phyloP scores from a whole-genome alignment of 768 basidiomycete genomes.

The Gloeopeniophorella convolvens region DNA sequence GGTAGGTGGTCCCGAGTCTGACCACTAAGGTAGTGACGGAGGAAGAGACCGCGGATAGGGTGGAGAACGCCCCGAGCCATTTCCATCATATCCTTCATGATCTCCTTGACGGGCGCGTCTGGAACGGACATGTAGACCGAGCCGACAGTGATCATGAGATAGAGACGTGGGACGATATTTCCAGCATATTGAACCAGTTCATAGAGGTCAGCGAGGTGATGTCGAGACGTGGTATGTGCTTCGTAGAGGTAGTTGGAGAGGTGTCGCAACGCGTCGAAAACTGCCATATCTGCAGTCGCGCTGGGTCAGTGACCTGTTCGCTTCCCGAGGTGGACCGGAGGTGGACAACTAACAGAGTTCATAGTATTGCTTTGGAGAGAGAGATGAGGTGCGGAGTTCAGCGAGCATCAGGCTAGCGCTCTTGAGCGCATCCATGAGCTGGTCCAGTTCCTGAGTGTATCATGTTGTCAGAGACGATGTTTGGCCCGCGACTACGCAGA shows the following conservation, averaged over 20 bases:
- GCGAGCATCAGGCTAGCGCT: slow-evolving; percentile 96
- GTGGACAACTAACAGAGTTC: slow-evolving; percentile 67
- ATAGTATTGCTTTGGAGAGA: slow-evolving; percentile 97
- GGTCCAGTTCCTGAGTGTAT: slow-evolving; percentile 70
- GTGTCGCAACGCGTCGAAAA: slow-evolving; percentile 93
- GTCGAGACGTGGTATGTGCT: slow-evolving; percentile 83
- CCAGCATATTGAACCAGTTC: slow-evolving; percentile 99
- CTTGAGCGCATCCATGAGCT: slow-evolving; percentile 98
- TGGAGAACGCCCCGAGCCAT: slow-evolving; percentile 97
- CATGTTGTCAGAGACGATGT: neutral
- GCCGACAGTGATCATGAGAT: slow-evolving; percentile 99
- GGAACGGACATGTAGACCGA: slow-evolving; percentile 99
- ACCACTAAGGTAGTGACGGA: slow-evolving; percentile 93
- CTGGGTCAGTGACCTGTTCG: neutral
- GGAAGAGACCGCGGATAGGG: slow-evolving; percentile 92
- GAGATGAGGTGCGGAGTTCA: slow-evolving; percentile 86
- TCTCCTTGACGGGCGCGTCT: slow-evolving; percentile 96
- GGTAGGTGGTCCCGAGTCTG: slow-evolving; percentile 97
- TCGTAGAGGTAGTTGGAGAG: slow-evolving; percentile 96
- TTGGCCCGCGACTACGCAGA: neutral
- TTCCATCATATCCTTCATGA: slow-evolving; percentile 99
- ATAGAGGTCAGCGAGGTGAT: slow-evolving; percentile 97
- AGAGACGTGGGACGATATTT: slow-evolving; percentile 88
- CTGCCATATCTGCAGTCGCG: slow-evolving; percentile 79
- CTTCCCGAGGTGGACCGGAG: neutral